Evolutionary conservation across 1,284 basidiomycete species (phyloP).

Genomic region (Puccinia triticina): DNA sequence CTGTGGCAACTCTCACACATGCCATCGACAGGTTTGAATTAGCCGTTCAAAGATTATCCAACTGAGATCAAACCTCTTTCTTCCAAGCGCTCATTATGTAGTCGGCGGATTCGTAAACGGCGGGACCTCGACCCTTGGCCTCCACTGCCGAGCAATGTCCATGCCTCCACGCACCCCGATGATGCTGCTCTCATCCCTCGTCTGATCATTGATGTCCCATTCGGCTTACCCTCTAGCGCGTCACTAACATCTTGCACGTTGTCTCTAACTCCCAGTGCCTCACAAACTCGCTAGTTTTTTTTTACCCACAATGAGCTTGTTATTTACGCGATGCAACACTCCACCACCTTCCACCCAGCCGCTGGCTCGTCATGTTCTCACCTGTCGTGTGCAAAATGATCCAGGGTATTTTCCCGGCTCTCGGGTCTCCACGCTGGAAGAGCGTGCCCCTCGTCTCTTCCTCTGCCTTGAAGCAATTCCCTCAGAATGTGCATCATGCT

Average conservation of each 20-base stretch:
- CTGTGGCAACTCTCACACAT: too few species aligned
- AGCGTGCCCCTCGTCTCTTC: conserved; percentile 89
- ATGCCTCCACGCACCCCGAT: too few species aligned
- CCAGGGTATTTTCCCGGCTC: conserved; percentile 97
- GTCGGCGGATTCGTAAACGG: too few species aligned
- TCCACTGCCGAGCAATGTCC: too few species aligned
- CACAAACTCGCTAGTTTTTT: neutral
- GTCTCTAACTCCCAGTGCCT: neutral
- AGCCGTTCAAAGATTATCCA: too few species aligned
- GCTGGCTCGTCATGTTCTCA: conserved; percentile 78
- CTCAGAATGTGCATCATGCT: conserved; percentile 88
- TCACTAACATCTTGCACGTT: conserved; percentile 80
- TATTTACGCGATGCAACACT: conserved; percentile 69
- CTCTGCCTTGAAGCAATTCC: neutral
- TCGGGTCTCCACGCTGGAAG: conserved; percentile 95
- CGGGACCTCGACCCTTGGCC: too few species aligned
- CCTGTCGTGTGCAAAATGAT: conserved; percentile 99
- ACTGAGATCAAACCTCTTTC: too few species aligned
- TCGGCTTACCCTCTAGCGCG: conserved; percentile 57
- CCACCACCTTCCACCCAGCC: conserved; percentile 56
- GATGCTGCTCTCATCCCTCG: neutral
- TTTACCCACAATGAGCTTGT: neutral
- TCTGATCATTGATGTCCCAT: neutral
- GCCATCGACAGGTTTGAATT: too few species aligned
- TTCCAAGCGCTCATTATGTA: too few species aligned